Evolutionary conservation across 2,329 filamentous ascomycete species (phyloP).

Genomic region (Aspergillus quadricinctus): DNA sequence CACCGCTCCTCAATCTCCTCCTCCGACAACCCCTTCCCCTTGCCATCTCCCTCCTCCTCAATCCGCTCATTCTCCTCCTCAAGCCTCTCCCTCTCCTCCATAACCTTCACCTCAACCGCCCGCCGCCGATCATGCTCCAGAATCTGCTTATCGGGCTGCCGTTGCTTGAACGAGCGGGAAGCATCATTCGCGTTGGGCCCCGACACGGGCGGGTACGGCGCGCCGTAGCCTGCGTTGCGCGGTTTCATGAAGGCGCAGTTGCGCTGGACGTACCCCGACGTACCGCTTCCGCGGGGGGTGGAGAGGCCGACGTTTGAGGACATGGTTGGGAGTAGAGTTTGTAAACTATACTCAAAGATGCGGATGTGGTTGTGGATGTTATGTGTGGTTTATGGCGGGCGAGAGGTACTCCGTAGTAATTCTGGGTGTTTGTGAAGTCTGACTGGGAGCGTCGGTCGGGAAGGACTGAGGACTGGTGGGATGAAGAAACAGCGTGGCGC

Average conservation of each 20-base stretch:
- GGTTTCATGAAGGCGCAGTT: slow-evolving; percentile 85
- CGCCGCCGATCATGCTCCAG: slow-evolving; percentile 90
- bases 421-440: neutral
- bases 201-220: slow-evolving; percentile 61
- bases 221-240: slow-evolving; percentile 63
- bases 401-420: neutral
- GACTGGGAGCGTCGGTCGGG: neutral
- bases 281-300: slow-evolving; percentile 90
- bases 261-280: slow-evolving; percentile 94
- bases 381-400: neutral
- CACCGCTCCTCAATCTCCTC: slow-evolving; percentile 83
- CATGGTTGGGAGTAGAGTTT: slow-evolving; percentile 52
- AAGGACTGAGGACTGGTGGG: too few species aligned
- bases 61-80: slow-evolving; percentile 70
- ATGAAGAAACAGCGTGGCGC: neutral
- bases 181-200: slow-evolving; percentile 48
- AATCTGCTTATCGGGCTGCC: slow-evolving; percentile 86
- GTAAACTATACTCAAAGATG: neutral
- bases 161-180: slow-evolving; percentile 61
- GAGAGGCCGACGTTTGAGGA: slow-evolving; percentile 95
- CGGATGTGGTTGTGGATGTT: neutral
- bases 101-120: slow-evolving; percentile 87
- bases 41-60: slow-evolving; percentile 54
- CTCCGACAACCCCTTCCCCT: slow-evolving; percentile 54
- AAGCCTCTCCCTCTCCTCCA: slow-evolving; percentile 83